Base-by-base conservation (phyloP, 257 asterid species). In the Rubia yunnanensis region DNA sequence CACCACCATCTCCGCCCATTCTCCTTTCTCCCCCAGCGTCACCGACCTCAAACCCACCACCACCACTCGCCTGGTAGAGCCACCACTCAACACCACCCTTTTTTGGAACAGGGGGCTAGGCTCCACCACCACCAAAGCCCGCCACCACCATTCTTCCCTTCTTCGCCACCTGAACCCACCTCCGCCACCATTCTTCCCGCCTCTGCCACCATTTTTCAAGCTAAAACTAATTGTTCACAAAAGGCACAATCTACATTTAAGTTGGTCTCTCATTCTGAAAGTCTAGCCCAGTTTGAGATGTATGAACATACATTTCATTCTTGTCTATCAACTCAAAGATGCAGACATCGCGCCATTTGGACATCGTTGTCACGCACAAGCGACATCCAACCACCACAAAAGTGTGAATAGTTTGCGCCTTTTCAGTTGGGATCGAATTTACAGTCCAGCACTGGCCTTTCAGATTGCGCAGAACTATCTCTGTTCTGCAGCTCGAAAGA, bases 331-430 rank as follows among this genome's bases (percentile, higher is more conserved):
- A 88, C 83, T 91, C 98, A 72, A 91, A 91, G 65, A 91, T 91
- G 91, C 98, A 91, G 60, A 91, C 86, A 75, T 91, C 98, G 62
- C 98, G n/a, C 98, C 84, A 86, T 75, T 76, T 84, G 95, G 75
- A 91, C 75, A 72, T 80, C 79, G 70, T 91, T 91, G 34, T 86
- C 94, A 63, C 96, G 94, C 68, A 88, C 96, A 83, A 91, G 88
- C 61, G 96, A 92, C 85, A 89, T 86, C 98, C 98, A 91, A 56
- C 98, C 98, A 70, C 98, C 98, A 76, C 98, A 91, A 91, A 84
- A 26, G 98, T 91, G 70, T 88, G 98, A 83, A 91, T 63, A 0
- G 91, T 78, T 74, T 82, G 95, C 70, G 88, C 98, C 85, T 84
- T 91, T 18, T 72, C 27, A 9, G 94, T 83, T 34, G 98, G 96